Evolutionary conservation across 495 filamentous ascomycete species (phyloP).

Genomic region (Penicillium argentinense): DNA sequence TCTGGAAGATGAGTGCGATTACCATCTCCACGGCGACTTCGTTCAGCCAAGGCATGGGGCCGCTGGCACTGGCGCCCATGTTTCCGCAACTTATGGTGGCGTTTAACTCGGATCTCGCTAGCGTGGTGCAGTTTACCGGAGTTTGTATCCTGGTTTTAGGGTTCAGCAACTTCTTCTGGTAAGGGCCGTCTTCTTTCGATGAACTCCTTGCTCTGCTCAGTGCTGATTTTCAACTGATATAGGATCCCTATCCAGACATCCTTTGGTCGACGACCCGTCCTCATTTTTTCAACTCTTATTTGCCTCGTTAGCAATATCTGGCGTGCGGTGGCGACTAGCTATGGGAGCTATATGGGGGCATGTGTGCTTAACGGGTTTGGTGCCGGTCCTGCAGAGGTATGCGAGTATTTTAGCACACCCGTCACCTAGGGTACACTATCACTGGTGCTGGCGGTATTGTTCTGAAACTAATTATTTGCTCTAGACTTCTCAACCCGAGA

Average conservation of each 20-base stretch:
- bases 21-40: constrained; percentile 48
- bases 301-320: constrained; percentile 58
- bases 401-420: too few species aligned
- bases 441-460: background rate
- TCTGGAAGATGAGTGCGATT: constrained; percentile 46
- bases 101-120: constrained; percentile 52
- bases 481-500: constrained; percentile 59
- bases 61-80: constrained; percentile 58
- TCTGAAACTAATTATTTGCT: background rate
- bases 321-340: constrained; percentile 57
- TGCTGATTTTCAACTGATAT: too few species aligned
- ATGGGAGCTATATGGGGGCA: constrained; percentile 61
- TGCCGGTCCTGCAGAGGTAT: constrained; percentile 48
- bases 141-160: constrained; percentile 61
- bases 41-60: constrained; percentile 59
- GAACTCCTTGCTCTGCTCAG: too few species aligned
- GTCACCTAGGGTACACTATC: too few species aligned
- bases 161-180: constrained; percentile 64
- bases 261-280: constrained; percentile 58
- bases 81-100: constrained; percentile 55
- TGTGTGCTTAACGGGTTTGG: constrained; percentile 62
- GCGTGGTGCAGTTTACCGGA: constrained; percentile 54
- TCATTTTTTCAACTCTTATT: constrained; percentile 55
- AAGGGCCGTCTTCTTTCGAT: too few species aligned
- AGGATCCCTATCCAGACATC: constrained; percentile 59